Evolutionary conservation across 257 asterid species (phyloP), one percentile per base, ranked within the genome.

Genomic region (Salvia splendens): DNA sequence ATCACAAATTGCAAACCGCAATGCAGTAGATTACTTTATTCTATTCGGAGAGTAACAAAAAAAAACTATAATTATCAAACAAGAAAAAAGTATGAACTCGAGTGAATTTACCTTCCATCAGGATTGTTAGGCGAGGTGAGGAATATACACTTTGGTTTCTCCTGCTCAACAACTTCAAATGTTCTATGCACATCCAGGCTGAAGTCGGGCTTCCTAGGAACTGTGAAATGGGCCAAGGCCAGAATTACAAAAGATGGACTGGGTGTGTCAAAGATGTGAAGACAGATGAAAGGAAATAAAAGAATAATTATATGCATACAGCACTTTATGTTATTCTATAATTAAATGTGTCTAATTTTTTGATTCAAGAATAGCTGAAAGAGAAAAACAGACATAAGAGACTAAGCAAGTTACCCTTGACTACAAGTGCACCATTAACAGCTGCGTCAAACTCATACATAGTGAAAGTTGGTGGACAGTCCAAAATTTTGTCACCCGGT

Each of bases 381-480:
- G 7, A 41, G 66, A 41, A 43, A 12, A 4, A 62, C 40, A 3
- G 53, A 70, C 56, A 55, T 35, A 60, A 69, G 16, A 53, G 30
- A 8, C 30, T 24, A 24, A 40, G 30, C 5, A 72, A 65, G 35
- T 60, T 76, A 90, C 99, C 97, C 82, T 93, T 93, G 77, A 88
- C 64, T 65, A 93, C 95, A 79, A 56, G 77, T 71, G 97, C 99
- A 46, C 85, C 97, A 82, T 93, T 93, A 71, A 93, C 97, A 77
- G 89, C 90, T 64, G 99, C 99, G 80, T 93, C 99, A 84, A 93
- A 93, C 80, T 93, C 99, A 55, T 93, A 93, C 99, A 90, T 93
- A 2, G 96, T 85, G 77, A 93, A 93, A 40, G 99, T 93, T 65
- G 97, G 99, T 35, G 99, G 99, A 76, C 97, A 90, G 81, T 93